Evolutionary conservation across 495 filamentous ascomycete species (phyloP).

Genomic region (Endocarpon pusillum): DNA sequence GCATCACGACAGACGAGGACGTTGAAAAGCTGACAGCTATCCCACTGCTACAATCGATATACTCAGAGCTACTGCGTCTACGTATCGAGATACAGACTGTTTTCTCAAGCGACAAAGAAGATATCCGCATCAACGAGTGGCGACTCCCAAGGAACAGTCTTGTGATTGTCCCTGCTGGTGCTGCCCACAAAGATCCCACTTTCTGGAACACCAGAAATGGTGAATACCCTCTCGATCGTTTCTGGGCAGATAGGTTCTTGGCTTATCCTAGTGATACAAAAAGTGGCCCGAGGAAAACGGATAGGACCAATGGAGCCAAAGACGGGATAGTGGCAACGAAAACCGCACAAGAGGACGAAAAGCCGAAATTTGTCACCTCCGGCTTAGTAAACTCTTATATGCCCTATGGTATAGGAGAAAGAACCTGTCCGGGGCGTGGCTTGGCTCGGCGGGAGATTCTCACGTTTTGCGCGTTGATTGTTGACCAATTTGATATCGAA

Average conservation of each 20-base stretch:
- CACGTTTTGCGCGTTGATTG: constrained; percentile 1
- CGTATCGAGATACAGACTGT: constrained; percentile 4
- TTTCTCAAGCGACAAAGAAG: constrained; percentile 3
- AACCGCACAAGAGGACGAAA: background rate
- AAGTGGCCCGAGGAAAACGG: constrained; percentile 12
- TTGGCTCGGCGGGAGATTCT: constrained; percentile 4
- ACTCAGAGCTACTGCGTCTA: constrained; percentile 10
- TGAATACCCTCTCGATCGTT: constrained; percentile 15
- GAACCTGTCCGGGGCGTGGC: constrained; percentile 3
- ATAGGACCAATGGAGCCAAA: background rate
- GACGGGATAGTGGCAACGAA: too few species aligned
- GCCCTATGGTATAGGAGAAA: constrained; percentile 2
- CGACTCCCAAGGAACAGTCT: constrained; percentile 2
- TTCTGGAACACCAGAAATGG: constrained; percentile 9
- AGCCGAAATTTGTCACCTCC: constrained; percentile 3
- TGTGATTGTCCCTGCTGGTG: constrained; percentile 2
- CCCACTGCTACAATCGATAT: constrained; percentile 8
- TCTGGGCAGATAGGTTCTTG: constrained; percentile 25
- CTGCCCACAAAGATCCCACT: constrained; percentile 6
- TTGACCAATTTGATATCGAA: constrained; percentile 3
- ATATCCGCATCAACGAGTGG: constrained; percentile 5
- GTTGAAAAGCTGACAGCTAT: constrained; percentile 2
- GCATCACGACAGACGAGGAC: constrained; percentile 2
- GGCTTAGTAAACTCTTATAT: constrained; percentile 2
- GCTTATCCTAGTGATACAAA: constrained; percentile 17